phyloP scores from a whole-genome alignment of 495 filamentous ascomycete species.

The Lasiosphaeria hispida region DNA sequence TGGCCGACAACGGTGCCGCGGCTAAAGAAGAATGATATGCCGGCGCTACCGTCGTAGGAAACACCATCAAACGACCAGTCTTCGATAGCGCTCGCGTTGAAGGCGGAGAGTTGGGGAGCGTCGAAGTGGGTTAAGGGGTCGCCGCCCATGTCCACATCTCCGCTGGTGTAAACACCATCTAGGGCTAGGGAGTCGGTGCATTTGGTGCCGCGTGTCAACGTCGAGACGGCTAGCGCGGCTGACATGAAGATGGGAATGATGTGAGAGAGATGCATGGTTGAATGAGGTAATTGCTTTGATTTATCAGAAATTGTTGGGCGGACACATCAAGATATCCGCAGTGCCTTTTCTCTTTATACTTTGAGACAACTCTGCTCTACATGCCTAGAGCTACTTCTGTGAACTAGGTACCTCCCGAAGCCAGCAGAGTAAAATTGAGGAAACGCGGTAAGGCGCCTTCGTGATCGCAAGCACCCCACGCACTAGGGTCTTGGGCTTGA shows the following conservation, averaged over 20 bases:
- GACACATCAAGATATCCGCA: background rate
- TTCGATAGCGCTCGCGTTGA: constrained; percentile 1
- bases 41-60: background rate
- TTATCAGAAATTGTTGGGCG: background rate
- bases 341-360: background rate
- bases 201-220: background rate
- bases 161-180: constrained; percentile 9
- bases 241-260: background rate
- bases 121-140: constrained; percentile 5
- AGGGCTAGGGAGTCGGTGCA: background rate
- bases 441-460: background rate
- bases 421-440: background rate
- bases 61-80: constrained; percentile 10
- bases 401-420: background rate
- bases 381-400: background rate
- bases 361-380: background rate
- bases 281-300: background rate
- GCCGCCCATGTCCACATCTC: constrained; percentile 17
- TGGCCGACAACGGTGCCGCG: background rate
- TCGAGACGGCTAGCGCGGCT: background rate
- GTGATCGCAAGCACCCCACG: constrained; percentile 2
- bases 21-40: constrained; percentile 1
- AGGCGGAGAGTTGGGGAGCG: background rate
- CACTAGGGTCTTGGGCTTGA: background rate
- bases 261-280: background rate